Evolutionary conservation across 2,329 filamentous ascomycete species (phyloP).

Genomic region (Apiospora arundinis): DNA sequence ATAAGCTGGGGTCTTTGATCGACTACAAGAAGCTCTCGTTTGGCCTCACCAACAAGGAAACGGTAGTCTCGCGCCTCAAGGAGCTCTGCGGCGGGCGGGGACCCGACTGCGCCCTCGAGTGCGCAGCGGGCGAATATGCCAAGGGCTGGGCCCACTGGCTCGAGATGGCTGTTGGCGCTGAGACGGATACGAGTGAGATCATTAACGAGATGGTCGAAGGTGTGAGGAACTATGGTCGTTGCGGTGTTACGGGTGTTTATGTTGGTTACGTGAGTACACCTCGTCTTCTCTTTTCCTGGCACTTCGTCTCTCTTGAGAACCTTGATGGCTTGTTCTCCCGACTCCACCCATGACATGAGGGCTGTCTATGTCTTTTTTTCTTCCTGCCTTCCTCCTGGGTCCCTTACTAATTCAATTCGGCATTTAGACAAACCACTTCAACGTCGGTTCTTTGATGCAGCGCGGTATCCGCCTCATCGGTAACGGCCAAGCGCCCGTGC

Average conservation of each 20-base stretch:
- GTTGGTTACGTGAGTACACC: slow-evolving; percentile 59
- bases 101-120: slow-evolving; percentile 70
- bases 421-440: slow-evolving; percentile 76
- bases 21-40: slow-evolving; percentile 68
- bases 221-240: slow-evolving; percentile 74
- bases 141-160: slow-evolving; percentile 67
- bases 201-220: slow-evolving; percentile 80
- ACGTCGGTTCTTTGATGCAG: slow-evolving; percentile 85
- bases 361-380: too few relatives aligned
- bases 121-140: slow-evolving; percentile 65
- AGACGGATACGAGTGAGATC: slow-evolving; percentile 85
- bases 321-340: slow-evolving; percentile 3
- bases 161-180: slow-evolving; percentile 67
- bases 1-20: slow-evolving; percentile 66
- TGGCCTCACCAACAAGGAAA: slow-evolving; percentile 63
- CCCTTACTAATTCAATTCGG: not conserved
- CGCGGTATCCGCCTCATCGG: slow-evolving; percentile 80
- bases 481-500: slow-evolving; percentile 73
- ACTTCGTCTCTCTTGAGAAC: not conserved
- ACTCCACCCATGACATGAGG: not conserved
- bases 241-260: slow-evolving; percentile 77
- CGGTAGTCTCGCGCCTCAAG: slow-evolving; percentile 75
- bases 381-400: too few relatives aligned
- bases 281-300: not conserved
- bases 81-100: slow-evolving; percentile 75